Base-by-base conservation (phyloP, 2,329 filamentous ascomycete genomes). In the Helminthosporium solani region DNA sequence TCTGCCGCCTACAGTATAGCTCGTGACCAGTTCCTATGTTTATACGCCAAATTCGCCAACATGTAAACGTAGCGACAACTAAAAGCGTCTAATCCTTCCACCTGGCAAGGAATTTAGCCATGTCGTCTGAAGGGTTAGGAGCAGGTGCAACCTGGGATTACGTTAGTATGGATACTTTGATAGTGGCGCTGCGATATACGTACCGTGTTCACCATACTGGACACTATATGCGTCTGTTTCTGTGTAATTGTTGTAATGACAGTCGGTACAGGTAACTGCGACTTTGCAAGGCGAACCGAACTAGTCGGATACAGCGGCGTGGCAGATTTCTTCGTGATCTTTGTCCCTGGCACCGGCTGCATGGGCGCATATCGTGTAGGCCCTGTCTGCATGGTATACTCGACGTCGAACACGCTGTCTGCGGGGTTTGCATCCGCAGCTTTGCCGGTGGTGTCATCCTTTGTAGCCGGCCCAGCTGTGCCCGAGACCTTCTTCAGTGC, bases 331-430 rank as follows among this genome's bases (percentile, higher is more conserved):
- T 74, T 73, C 2, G 79, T 81, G 50, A 85, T 83, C 57, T 79
- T 80, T 4, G 78, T 83, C 9, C 75, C 74, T 2, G 82, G 81
- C n/a, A 77, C 70, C 40, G 75, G 75, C 50, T 82, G 79, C 78
- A 83, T 81, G 1, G 82, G 81, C 11, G 82, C 82, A 62, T 82
- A 85, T 58, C 77, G 77, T 3, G 78, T 83, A 23, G 72, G 60
- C 1, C 81, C 82, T 0, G 74, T 78, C 61, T 85, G 82, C 54
- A 77, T 67, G 2, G 72, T 73, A 56, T 83, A 85, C 3, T 78
- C 75, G 7, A 83, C 66, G 1, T 60, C 70, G 51, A 53, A 70
- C 47, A 64, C 15, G 53, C 51, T 67, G 44, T 47, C 62, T 50
- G 50, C 65, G 49, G 44, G 71, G 45, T 47, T 34, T 4, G 49